Evolutionary conservation across 352 stramenopile species (phyloP).

Genomic region (Pythium scleroteichum): DNA sequence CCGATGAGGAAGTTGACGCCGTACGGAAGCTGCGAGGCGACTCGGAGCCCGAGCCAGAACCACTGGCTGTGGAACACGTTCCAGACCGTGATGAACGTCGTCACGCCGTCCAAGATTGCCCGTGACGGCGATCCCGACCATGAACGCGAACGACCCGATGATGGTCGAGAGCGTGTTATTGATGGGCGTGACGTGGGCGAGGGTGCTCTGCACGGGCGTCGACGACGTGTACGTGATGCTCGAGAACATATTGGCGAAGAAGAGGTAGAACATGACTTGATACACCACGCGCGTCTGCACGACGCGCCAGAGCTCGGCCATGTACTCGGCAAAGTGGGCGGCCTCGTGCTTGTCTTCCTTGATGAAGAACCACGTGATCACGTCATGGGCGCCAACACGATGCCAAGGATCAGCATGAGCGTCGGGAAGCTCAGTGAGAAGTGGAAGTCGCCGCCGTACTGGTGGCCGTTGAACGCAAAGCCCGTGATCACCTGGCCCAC

Average conservation of each 20-base stretch:
- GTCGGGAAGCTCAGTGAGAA: constrained; percentile 35
- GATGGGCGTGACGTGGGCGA: constrained; percentile 36
- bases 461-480: constrained; percentile 33
- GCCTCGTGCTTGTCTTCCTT: constrained; percentile 31
- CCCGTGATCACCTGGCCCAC: constrained; percentile 21
- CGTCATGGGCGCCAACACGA: constrained; percentile 23
- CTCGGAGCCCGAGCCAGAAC: constrained; percentile 26
- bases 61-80: constrained; percentile 30
- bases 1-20: constrained; percentile 35
- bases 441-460: constrained; percentile 30
- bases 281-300: constrained; percentile 41
- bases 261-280: constrained; percentile 46
- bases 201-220: constrained; percentile 31
- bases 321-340: constrained; percentile 26
- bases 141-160: constrained; percentile 30
- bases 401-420: constrained; percentile 28
- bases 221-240: constrained; percentile 32
- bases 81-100: constrained; percentile 33
- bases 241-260: constrained; percentile 40
- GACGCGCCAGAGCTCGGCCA: constrained; percentile 31
- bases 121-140: constrained; percentile 25
- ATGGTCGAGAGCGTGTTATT: constrained; percentile 40
- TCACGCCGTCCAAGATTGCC: constrained; percentile 21
- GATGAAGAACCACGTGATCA: constrained; percentile 37
- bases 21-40: constrained; percentile 33